Conservation (phyloP, 2,329 filamentous ascomycete genomes). For the Calonectria fujianensis region DNA sequence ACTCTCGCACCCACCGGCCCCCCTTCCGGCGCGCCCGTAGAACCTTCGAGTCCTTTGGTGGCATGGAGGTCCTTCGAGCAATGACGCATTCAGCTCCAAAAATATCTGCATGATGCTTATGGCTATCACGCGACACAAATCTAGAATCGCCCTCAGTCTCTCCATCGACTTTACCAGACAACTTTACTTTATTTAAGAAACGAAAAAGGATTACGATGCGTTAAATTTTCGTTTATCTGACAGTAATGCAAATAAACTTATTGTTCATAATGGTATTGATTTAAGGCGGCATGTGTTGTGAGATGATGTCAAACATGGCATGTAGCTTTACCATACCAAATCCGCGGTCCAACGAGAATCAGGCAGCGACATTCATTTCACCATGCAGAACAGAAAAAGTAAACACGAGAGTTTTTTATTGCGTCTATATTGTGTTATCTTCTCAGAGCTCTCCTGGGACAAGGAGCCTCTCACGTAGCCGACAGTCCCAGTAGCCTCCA, state of each 20-base stretch:
- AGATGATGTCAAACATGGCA: not conserved
- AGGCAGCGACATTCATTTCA: not conserved
- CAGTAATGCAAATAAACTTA: not conserved
- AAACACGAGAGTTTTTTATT: conserved; percentile 46
- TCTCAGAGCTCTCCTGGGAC: conserved; percentile 42
- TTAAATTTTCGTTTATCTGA: not conserved
- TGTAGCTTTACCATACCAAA: not conserved
- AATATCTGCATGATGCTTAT: not conserved
- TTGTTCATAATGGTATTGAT: not conserved
- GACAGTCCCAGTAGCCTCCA: conserved; percentile 44
- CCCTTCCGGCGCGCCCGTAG: not conserved
- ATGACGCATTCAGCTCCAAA: conserved; percentile 8
- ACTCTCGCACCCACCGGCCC: conserved; percentile 15
- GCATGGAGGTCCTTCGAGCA: not conserved
- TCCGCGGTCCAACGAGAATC: not conserved
- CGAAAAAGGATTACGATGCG: not conserved
- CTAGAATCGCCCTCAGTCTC: not conserved
- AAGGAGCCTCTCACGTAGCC: conserved; percentile 36
- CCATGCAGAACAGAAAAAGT: not conserved
- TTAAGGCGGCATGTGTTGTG: not conserved
- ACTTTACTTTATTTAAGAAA: not conserved
- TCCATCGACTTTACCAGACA: not conserved
- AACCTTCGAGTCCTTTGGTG: not conserved
- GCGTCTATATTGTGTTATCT: conserved; percentile 48
- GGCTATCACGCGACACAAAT: not conserved